phyloP scores from a whole-genome alignment of 331 rosid species.

The Erythrophleum ivorense region DNA sequence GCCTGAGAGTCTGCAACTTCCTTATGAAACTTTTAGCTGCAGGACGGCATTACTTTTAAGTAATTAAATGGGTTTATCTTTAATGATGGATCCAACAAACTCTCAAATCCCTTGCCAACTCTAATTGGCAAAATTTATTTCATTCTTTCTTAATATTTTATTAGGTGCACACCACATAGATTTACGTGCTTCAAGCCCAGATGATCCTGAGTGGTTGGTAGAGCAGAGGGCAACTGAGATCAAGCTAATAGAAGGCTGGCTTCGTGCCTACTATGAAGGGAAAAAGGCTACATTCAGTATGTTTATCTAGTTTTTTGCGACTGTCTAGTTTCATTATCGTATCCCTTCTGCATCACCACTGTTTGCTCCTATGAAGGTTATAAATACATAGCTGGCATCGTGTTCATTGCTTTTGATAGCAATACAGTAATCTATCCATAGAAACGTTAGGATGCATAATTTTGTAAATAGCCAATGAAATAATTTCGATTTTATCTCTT shows the following conservation, averaged over 20 bases:
- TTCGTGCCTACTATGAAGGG: slow-evolving; percentile 50
- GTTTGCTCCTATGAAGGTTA: not conserved
- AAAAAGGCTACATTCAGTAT: slow-evolving; percentile 41
- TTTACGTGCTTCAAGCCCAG: slow-evolving; percentile 69
- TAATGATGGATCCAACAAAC: slow-evolving; percentile 1
- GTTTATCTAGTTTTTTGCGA: slow-evolving; percentile 19
- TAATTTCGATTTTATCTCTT: not conserved
- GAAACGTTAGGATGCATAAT: not conserved
- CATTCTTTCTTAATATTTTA: slow-evolving; percentile 11
- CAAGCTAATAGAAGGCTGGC: slow-evolving; percentile 73
- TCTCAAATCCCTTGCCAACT: not conserved
- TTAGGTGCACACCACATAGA: slow-evolving; percentile 88
- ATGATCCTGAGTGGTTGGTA: slow-evolving; percentile 82
- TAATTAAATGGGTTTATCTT: not conserved
- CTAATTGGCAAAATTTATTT: not conserved
- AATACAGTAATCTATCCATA: not conserved
- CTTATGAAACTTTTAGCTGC: not conserved
- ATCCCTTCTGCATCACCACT: not conserved
- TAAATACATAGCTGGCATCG: not conserved
- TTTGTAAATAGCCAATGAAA: not conserved
- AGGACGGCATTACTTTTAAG: not conserved
- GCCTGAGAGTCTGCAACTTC: not conserved
- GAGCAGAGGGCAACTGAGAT: slow-evolving; percentile 73
- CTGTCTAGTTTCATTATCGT: not conserved
- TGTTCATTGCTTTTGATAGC: not conserved